A percentile compares a stretch with the other conserved stretches of the same genome.
These are phyloP conservation scores for Globisporangium takayamanum DNA, from an alignment of 352 stramenopile genomes.

Conservation along the genomic window DNA sequence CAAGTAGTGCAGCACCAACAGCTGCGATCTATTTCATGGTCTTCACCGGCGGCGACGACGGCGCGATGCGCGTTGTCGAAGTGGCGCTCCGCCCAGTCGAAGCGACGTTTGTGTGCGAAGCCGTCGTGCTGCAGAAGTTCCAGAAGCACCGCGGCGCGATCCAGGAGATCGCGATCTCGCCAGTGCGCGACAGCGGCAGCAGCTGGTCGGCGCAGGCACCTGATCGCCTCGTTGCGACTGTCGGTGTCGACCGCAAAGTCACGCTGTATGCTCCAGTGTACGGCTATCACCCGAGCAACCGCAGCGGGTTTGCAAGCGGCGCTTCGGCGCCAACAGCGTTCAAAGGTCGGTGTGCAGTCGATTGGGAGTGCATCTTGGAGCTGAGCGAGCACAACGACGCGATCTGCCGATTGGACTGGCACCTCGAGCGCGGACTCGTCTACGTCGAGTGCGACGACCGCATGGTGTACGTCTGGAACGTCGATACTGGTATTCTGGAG, in stretches of 20 bases:
- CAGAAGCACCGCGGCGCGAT: constrained; percentile 53
- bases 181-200: constrained; percentile 13
- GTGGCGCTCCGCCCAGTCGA: constrained; percentile 27
- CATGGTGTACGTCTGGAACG: constrained; percentile 78
- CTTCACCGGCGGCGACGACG: constrained; percentile 61
- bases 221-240: constrained; percentile 55
- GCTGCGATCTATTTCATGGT: constrained; percentile 49
- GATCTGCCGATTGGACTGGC: constrained; percentile 51
- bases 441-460: constrained; percentile 64
- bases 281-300: constrained; percentile 23
- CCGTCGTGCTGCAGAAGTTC: constrained; percentile 42
- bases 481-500: constrained; percentile 71
- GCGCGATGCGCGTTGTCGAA: constrained; percentile 49
- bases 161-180: constrained; percentile 58
- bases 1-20: not conserved
- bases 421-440: constrained; percentile 49
- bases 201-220: constrained; percentile 24
- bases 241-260: constrained; percentile 52
- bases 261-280: constrained; percentile 61
- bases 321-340: not conserved
- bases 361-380: constrained; percentile 61
- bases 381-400: constrained; percentile 53
- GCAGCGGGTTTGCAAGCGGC: not conserved
- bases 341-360: constrained; percentile 16
- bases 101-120: constrained; percentile 34